These are phyloP conservation scores for Aspergillus pseudotamarii DNA, from an alignment of 2,329 filamentous ascomycete genomes.

Conservation along the genomic window DNA sequence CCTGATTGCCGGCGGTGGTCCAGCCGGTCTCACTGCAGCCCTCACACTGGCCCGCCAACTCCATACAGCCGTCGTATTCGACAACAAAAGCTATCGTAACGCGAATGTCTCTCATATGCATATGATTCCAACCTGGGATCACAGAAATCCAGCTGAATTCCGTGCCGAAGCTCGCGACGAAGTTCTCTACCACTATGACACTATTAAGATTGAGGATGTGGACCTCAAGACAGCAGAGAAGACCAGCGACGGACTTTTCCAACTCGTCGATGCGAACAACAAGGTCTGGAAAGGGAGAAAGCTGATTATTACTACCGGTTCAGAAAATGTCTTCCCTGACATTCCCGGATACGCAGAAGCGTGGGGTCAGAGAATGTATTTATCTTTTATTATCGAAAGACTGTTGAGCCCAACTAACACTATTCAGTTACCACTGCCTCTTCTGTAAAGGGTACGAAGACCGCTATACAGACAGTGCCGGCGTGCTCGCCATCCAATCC, in stretches of 20 bases:
- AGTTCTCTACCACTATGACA: not conserved
- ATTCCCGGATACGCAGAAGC: conserved; percentile 57
- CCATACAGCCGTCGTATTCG: conserved; percentile 48
- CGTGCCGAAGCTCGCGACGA: not conserved
- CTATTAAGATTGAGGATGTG: not conserved
- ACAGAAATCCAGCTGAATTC: conserved; percentile 33
- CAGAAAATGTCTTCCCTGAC: conserved; percentile 53
- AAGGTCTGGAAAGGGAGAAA: conserved; percentile 53
- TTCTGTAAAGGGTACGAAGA: conserved; percentile 62
- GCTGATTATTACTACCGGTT: conserved; percentile 58
- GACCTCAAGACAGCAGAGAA: not conserved
- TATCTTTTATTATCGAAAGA: too few species aligned
- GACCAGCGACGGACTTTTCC: not conserved
- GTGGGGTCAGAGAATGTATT: conserved; percentile 47
- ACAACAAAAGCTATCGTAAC: conserved; percentile 49
- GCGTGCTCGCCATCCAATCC: conserved; percentile 50
- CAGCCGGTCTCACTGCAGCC: conserved; percentile 49
- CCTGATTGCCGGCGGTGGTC: conserved; percentile 48
- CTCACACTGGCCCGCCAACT: conserved; percentile 42
- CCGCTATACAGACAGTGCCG: conserved; percentile 48
- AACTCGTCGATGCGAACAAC: conserved; percentile 42
- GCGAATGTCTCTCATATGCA: conserved; percentile 49
- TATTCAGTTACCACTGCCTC: conserved; percentile 60
- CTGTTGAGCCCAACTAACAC: conserved; percentile 26
- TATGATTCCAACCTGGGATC: conserved; percentile 43